Base-by-base conservation (phyloP, 2,329 filamentous ascomycete genomes). In the Aspergillus piperis region DNA sequence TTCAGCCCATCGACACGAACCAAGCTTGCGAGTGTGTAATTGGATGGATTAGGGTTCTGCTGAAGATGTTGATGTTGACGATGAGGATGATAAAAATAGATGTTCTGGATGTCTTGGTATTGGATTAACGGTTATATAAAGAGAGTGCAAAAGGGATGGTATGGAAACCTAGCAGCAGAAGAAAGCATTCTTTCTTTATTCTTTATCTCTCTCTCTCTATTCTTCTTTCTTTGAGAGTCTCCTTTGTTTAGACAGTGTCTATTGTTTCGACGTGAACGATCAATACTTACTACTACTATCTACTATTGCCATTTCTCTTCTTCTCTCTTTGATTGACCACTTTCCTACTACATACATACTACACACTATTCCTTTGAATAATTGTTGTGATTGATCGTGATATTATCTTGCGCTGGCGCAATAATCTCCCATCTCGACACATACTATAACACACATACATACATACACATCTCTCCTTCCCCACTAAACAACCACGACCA, bases 251-350 rank as follows among this genome's bases (percentile, higher is more conserved):
- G 10, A 11, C 4, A 11, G 8, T 10, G 10, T 30, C 27, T 30
- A 36, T 36, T 36, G 32, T 15, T 13, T 36, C 32, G 10, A 10
- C 25, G 25, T 30, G 32, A 36, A 36, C 11, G 23, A 50, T 49
- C 59, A 32, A 50, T 60, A 54, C 62, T 65, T 10, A 42, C n/a
- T 21, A 19, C 39, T 42, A 42, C 15, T 42, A 19, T 30, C 39
- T 17, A 41, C 39, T 41, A 42, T 19, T 42, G 10, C 39, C 8
- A 4, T 10, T 7, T 19, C 3, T 21, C 19, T 19, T 19, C 39
- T 19, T 36, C 32, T 36, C 32, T 15, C 32, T 36, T 36, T 36
- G 32, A 36, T 36, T 25, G 25, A 25, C 7, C 23, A 25, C n/a
- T 2, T 19, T 42, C 3, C 7, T 42, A 13, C 7, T 25, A 10